Conservation (phyloP, 768 basidiomycete genomes). For the Cubamyces lactineus region DNA sequence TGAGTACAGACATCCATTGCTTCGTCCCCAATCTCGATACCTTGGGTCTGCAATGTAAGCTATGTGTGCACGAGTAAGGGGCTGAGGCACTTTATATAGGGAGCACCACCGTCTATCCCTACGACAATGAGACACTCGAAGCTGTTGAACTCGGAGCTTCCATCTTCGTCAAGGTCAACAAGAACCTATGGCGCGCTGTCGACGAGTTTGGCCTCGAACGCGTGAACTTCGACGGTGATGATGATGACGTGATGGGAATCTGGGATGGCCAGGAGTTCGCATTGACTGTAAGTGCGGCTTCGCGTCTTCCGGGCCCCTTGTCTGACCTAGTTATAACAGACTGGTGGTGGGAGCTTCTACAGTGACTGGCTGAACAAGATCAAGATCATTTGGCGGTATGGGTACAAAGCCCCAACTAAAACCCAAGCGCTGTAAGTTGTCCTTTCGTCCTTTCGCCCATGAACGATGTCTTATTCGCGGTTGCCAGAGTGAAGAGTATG, state of each 20-base stretch:
- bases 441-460: background rate
- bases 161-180: conserved; percentile 83
- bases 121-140: conserved; percentile 57
- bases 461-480: background rate
- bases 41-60: too few species aligned
- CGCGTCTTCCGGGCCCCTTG: background rate
- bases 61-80: too few species aligned
- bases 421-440: conserved; percentile 56
- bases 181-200: conserved; percentile 71
- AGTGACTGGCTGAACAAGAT: conserved; percentile 70
- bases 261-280: conserved; percentile 85
- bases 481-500: conserved; percentile 55
- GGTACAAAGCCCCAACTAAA: conserved; percentile 58
- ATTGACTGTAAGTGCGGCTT: conserved; percentile 53
- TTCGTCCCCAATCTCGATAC: too few species aligned
- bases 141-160: conserved; percentile 85
- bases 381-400: conserved; percentile 81
- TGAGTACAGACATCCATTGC: conserved; percentile 46
- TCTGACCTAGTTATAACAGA: conserved; percentile 27
- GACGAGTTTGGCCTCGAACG: conserved; percentile 77
- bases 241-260: conserved; percentile 59
- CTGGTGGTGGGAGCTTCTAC: conserved; percentile 38
- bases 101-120: conserved; percentile 76
- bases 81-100: conserved; percentile 47
- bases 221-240: conserved; percentile 47